phyloP scores from a whole-genome alignment of 441 rosid genomes.

The Adansonia madagascariensis region DNA sequence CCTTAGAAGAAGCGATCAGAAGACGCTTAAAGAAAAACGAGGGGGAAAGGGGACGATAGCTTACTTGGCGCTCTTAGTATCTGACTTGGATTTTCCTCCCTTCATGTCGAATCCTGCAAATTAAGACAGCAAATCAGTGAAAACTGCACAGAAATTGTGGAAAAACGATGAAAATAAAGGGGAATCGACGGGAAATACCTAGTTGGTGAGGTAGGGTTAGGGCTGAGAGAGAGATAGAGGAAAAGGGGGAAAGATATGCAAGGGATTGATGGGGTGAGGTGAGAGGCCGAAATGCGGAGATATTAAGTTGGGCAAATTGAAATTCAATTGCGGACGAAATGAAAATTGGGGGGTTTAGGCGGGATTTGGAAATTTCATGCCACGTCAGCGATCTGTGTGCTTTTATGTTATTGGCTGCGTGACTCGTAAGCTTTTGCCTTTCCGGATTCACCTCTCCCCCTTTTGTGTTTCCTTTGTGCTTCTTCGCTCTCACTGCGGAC shows the following conservation, averaged over 20 bases:
- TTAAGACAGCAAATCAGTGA: constrained; percentile 38
- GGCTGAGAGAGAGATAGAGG: constrained; percentile 26
- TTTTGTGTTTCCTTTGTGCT: constrained; percentile 61
- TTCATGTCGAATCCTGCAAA: constrained; percentile 75
- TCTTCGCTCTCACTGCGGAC: constrained; percentile 39
- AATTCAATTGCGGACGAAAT: constrained; percentile 84
- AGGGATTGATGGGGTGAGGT: background rate
- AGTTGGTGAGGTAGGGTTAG: constrained; percentile 26
- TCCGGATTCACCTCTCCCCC: constrained; percentile 35
- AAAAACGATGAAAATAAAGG: background rate
- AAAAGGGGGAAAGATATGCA: background rate
- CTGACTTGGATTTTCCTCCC: constrained; percentile 85
- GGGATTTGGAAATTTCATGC: constrained; percentile 61
- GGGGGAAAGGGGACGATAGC: constrained; percentile 4
- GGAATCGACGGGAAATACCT: constrained; percentile 40
- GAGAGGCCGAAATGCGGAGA: constrained; percentile 44
- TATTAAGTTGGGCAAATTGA: constrained; percentile 62
- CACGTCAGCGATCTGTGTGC: constrained; percentile 69
- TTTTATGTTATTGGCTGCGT: constrained; percentile 1
- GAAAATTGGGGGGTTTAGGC: constrained; percentile 72
- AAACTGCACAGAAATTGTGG: background rate
- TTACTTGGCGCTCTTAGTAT: constrained; percentile 68
- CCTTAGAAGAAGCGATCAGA: constrained; percentile 8
- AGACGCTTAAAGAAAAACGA: background rate
- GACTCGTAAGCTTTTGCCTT: constrained; percentile 38